These are phyloP conservation scores for Thalassiosira oceanica DNA, from an alignment of 352 stramenopile genomes.

Conservation along the genomic window DNA sequence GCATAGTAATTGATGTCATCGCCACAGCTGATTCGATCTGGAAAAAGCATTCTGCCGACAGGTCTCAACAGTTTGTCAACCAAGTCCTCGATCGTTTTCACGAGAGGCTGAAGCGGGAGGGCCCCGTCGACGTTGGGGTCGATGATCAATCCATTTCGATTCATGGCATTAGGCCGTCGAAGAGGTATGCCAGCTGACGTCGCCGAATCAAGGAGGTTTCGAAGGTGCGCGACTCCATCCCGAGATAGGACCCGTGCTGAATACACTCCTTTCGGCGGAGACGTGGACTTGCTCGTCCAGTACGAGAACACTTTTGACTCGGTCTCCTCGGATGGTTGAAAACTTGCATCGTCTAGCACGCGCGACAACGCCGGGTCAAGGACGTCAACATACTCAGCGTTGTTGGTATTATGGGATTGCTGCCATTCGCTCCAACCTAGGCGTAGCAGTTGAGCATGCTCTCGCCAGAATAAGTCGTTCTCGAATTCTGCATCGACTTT, in stretches of 20 bases:
- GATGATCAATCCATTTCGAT: conserved; percentile 57
- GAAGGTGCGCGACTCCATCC: conserved; percentile 24
- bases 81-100: conserved; percentile 36
- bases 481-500: conserved; percentile 46
- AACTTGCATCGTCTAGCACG: conserved; percentile 19
- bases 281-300: conserved; percentile 7
- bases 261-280: conserved; percentile 34
- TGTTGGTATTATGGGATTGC: neutral
- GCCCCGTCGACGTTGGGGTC: conserved; percentile 40
- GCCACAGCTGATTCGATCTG: conserved; percentile 16
- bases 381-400: neutral
- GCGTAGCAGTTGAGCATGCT: conserved; percentile 22
- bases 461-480: conserved; percentile 26
- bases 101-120: conserved; percentile 22
- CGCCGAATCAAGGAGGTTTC: conserved; percentile 29
- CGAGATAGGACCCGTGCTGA: conserved; percentile 35
- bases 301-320: conserved; percentile 25
- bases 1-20: conserved; percentile 59
- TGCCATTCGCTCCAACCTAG: conserved; percentile 35
- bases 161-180: conserved; percentile 73
- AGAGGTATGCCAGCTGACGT: conserved; percentile 45
- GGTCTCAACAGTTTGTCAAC: conserved; percentile 37
- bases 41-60: conserved; percentile 53
- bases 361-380: conserved; percentile 7
- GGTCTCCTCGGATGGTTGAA: conserved; percentile 17